Conservation (phyloP, 768 basidiomycete species). For the Amyloporia xantha region DNA sequence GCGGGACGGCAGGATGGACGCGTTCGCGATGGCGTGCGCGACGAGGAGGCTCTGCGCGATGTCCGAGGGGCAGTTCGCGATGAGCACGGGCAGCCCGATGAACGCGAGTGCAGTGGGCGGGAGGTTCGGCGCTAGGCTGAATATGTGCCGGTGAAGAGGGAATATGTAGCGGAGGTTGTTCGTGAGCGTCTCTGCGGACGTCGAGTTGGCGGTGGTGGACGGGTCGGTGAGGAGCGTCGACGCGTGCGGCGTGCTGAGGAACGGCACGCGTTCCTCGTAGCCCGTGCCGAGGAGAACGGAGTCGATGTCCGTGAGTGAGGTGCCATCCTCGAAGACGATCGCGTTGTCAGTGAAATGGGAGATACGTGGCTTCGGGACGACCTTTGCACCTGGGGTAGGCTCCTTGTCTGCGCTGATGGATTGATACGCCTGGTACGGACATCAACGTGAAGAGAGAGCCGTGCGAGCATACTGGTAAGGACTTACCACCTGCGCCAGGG, state of each 20-base stretch:
- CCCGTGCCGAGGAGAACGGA: conserved; percentile 48
- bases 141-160: conserved; percentile 47
- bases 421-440: conserved; percentile 26
- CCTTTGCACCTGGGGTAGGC: conserved; percentile 18
- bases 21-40: conserved; percentile 38
- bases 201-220: conserved; percentile 14
- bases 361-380: conserved; percentile 35
- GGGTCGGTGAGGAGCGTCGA: conserved; percentile 17
- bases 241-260: conserved; percentile 27
- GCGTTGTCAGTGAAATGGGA: conserved; percentile 39
- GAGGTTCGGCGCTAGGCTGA: conserved; percentile 40
- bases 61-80: conserved; percentile 43
- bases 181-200: conserved; percentile 26
- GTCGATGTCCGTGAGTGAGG: conserved; percentile 33
- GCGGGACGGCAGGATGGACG: conserved; percentile 34
- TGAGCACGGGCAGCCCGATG: conserved; percentile 43
- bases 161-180: conserved; percentile 50
- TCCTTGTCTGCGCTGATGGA: conserved; percentile 23
- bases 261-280: conserved; percentile 47
- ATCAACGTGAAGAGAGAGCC: background rate
- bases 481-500: conserved; percentile 36
- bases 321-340: conserved; percentile 44
- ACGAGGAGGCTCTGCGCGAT: conserved; percentile 44
- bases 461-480: background rate
- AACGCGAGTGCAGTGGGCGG: conserved; percentile 49